These are phyloP conservation scores for Plectranthus barbatus DNA, from an alignment of 257 asterid genomes.

Conservation along the genomic window DNA sequence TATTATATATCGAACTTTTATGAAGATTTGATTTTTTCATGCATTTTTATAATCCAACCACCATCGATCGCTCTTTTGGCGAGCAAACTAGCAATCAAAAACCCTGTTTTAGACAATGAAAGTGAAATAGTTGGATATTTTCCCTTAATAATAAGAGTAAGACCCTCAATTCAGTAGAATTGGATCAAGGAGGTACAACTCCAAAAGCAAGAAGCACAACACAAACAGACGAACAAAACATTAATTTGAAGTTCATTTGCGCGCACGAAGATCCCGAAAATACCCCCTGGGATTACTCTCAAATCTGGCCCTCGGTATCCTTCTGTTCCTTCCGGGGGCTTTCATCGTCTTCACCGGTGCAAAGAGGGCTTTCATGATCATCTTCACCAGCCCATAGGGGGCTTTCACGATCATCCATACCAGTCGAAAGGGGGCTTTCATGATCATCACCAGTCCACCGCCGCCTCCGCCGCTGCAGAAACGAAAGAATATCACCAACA, in stretches of 20 bases:
- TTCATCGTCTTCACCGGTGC: conserved; percentile 35
- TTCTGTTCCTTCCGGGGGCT: conserved; percentile 24
- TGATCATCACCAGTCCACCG: conserved; percentile 12
- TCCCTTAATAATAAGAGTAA: too few relatives aligned
- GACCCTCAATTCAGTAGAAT: too few relatives aligned
- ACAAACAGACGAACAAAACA: background rate
- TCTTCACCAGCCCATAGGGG: too few relatives aligned
- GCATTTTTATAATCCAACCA: too few relatives aligned
- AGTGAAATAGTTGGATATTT: too few relatives aligned
- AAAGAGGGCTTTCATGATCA: too few relatives aligned
- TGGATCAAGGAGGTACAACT: background rate
- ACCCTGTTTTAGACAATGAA: too few relatives aligned
- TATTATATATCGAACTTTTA: too few relatives aligned
- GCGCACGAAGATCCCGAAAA: conserved; percentile 13
- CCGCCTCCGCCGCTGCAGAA: conserved; percentile 7
- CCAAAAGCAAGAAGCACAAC: background rate
- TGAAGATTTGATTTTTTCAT: too few relatives aligned
- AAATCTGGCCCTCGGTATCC: conserved; percentile 18
- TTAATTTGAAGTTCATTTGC: background rate
- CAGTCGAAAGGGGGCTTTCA: conserved; percentile 47
- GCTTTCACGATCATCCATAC: too few relatives aligned
- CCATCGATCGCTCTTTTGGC: too few relatives aligned
- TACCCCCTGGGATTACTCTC: conserved; percentile 19
- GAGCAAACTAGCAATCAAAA: too few relatives aligned
- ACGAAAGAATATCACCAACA: background rate